A percentile compares a stretch with the other conserved stretches of the same genome.
Conservation (phyloP, 805 yeast species). For the Starmerella tilneyi region DNA sequence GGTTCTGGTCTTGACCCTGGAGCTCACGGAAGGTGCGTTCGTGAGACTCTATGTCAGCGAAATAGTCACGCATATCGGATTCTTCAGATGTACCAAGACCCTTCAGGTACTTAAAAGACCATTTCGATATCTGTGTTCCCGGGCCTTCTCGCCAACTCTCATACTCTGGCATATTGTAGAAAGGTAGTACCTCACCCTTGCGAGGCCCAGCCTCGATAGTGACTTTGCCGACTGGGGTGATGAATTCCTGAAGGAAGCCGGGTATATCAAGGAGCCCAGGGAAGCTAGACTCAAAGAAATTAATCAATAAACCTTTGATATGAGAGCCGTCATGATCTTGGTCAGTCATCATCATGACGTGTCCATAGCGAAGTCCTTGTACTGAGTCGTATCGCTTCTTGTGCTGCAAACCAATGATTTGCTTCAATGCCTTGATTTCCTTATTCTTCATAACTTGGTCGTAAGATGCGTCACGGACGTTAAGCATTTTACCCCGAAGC, state of each 20-base stretch:
- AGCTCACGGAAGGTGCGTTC: slow-evolving; percentile 74
- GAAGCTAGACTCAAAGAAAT: slow-evolving; percentile 84
- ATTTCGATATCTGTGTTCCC: slow-evolving; percentile 52
- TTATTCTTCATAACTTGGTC: slow-evolving; percentile 88
- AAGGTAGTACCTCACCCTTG: slow-evolving; percentile 46
- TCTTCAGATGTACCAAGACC: slow-evolving; percentile 94
- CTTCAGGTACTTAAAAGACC: slow-evolving; percentile 93
- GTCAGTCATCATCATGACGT: slow-evolving; percentile 98
- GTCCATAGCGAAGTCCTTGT: slow-evolving; percentile 79
- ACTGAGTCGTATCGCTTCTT: slow-evolving; percentile 69
- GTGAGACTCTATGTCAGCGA: slow-evolving; percentile 73
- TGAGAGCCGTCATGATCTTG: slow-evolving; percentile 99
- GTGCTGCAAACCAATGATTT: slow-evolving; percentile 92
- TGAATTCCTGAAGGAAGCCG: slow-evolving; percentile 84
- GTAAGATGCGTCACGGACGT: slow-evolving; percentile 94
- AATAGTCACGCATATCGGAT: slow-evolving; percentile 78
- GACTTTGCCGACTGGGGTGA: slow-evolving; percentile 93
- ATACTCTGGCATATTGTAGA: slow-evolving; percentile 92
- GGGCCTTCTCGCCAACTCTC: slow-evolving; percentile 85
- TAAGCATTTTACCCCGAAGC: slow-evolving; percentile 83
- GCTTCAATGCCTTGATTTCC: slow-evolving; percentile 90
- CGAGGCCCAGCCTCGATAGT: slow-evolving; percentile 48
- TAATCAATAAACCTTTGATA: slow-evolving; percentile 89
- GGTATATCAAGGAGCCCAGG: slow-evolving; percentile 88
- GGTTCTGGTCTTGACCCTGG: slow-evolving; percentile 57